phyloP scores from a whole-genome alignment of 306 rosid genomes.

The Abrus pulchellus region DNA sequence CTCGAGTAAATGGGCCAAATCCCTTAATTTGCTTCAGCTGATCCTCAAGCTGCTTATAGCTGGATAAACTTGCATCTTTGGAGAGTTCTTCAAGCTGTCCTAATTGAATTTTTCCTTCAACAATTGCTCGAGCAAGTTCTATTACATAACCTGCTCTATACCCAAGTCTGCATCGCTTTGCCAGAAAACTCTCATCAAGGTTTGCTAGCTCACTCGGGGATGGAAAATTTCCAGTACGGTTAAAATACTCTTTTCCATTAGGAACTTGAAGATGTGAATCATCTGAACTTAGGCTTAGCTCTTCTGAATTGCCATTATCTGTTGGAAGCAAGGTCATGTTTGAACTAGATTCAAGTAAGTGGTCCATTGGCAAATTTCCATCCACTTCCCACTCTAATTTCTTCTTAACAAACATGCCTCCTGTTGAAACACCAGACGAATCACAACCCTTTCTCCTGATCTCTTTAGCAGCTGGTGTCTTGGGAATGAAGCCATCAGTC shows the following conservation, averaged over 20 bases:
- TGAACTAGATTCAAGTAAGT: neutral
- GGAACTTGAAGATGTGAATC: constrained; percentile 24
- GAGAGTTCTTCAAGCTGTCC: constrained; percentile 57
- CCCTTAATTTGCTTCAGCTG: constrained; percentile 62
- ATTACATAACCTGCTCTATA: constrained; percentile 59
- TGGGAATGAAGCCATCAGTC: constrained; percentile 46
- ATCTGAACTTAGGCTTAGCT: neutral
- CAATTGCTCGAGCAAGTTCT: constrained; percentile 58
- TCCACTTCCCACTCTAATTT: constrained; percentile 43
- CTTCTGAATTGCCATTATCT: constrained; percentile 27
- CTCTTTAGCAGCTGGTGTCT: constrained; percentile 57
- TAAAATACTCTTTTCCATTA: constrained; percentile 36
- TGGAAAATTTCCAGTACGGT: constrained; percentile 57
- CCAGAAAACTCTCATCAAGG: constrained; percentile 55
- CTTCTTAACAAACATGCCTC: constrained; percentile 6
- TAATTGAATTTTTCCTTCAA: constrained; percentile 59
- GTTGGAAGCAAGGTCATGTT: constrained; percentile 21
- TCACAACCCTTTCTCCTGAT: constrained; percentile 16
- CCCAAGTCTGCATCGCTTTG: constrained; percentile 64
- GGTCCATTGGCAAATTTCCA: constrained; percentile 20
- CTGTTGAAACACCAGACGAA: constrained; percentile 19
- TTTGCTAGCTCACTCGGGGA: constrained; percentile 57
- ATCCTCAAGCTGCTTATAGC: constrained; percentile 47
- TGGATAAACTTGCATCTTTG: constrained; percentile 47
- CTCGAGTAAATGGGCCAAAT: constrained; percentile 65